Evolutionary conservation across 306 rosid species (phyloP).

Genomic region (Prunus campanulata): DNA sequence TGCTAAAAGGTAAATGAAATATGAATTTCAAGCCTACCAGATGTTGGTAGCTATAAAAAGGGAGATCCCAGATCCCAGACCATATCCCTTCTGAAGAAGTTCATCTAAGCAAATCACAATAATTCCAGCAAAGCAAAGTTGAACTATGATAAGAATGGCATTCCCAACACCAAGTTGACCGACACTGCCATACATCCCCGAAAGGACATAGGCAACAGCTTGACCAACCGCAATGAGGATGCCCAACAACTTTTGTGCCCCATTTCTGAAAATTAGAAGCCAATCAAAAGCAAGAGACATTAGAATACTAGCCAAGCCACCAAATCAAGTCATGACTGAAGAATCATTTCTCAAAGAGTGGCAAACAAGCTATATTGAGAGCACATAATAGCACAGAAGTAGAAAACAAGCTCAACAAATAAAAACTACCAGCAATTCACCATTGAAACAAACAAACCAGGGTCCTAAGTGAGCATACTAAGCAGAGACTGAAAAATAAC

Average conservation of each 20-base stretch:
- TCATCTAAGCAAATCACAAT: constrained; percentile 92
- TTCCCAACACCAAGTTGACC: constrained; percentile 97
- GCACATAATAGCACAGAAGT: background rate
- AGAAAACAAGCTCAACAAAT: background rate
- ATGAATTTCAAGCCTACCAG: constrained; percentile 44
- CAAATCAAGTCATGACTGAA: background rate
- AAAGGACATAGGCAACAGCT: constrained; percentile 95
- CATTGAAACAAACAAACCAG: background rate
- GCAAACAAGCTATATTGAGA: background rate
- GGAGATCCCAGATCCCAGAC: constrained; percentile 94
- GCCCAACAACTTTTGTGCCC: constrained; percentile 89
- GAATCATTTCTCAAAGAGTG: background rate
- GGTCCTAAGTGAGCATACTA: background rate
- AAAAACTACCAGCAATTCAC: background rate
- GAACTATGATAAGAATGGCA: constrained; percentile 83
- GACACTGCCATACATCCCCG: constrained; percentile 95
- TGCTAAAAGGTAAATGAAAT: background rate
- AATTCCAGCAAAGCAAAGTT: constrained; percentile 90
- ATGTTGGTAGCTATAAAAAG: constrained; percentile 96
- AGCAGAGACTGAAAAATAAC: background rate
- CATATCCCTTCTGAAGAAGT: constrained; percentile 98
- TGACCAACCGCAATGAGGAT: constrained; percentile 90
- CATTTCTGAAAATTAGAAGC: constrained; percentile 46
- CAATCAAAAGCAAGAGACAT: background rate
- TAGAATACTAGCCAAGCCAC: background rate